Base-by-base conservation (phyloP, 805 yeast genomes). In the Teunomyces kruisii region DNA sequence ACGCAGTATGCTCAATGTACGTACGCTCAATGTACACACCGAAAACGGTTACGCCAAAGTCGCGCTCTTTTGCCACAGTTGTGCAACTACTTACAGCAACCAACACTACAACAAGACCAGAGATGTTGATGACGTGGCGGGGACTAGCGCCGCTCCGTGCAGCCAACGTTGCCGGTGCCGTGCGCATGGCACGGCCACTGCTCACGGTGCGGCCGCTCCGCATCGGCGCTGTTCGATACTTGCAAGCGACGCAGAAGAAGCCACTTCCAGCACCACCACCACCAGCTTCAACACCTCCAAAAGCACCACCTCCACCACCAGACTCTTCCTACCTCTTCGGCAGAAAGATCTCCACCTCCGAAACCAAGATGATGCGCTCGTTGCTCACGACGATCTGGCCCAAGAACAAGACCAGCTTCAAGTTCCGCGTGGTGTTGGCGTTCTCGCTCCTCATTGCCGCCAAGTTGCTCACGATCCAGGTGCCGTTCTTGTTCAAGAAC, bases 391-490 rank as follows among this genome's bases (percentile, higher is more conserved):
- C 89, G 46, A 75, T 88, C 12, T 88, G 96, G 96, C 96, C 96
- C 9, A 80, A 79, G 53, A 75, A 81, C 47, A 81, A 85, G 47
- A 72, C 78, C 4, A 75, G 82, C 44, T 84, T 84, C 47, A 86
- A 82, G 59, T 54, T 79, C 26, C 72, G 99, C 38, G 98, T 94
- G 1, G 66, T 86, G 0, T 51, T 86, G 6, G 97, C 98, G 0
- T 61, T 94, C 13, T 55, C 82, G 0, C 70, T 94, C 46, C 74
- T 94, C 47, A 78, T 94, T 3, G 81, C 83, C 0, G 86, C 97
- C 14, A 94, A 94, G 62, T 60, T 94, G 6, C 71, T 94, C 30
- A 94, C 91, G 62, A 96, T 94, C 4, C 96, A 94, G 63, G 99
- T 94, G 5, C 99, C 99, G 0, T 90, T 94, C 61, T 91, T 81